Evolutionary conservation across 495 filamentous ascomycete genomes (phyloP), one percentile per base, ranked within the genome.

Genomic region (Jackrogersella minutella): DNA sequence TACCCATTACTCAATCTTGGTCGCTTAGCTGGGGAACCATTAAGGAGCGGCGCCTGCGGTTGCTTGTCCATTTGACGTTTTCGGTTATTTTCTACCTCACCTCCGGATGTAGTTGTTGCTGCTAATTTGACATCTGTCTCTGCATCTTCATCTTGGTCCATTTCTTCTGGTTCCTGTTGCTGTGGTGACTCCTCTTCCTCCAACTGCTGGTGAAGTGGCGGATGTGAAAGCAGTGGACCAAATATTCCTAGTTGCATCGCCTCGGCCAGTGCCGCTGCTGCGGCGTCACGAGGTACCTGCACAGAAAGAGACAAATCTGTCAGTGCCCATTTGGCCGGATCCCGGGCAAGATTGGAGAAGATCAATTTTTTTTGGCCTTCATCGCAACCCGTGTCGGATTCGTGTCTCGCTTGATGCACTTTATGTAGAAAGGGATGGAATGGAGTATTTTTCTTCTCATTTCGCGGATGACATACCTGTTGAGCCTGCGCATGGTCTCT

Each of bases 1-100:
- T 80, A 82, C 76, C 83, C 84, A 78, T 87, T 88, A 74, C 81
- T 85, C 66, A 85, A 76, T 76, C 76, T 84, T 58, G 77, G 78
- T 62, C 82, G 76, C 73, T 85, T 85, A 63, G 79, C 74, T 57
- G 83, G 81, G 49, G 81, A 83, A 40, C 81, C 84, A 75, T 84
- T 83, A 58, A 73, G 60, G 64, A 69, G 62, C 67, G 68, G 51
- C 67, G 73, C 70, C 71, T 73, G 73, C 70, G 74, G 77, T 61
- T 76, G 78, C 72, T 75, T 77, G 70, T 82, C 81, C 47, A 74
- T 72, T 72, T 78, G 74, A 43, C 83, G 82, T 69, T 85, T 84
- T 64, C 81, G 78, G 66, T 73, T 75, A 71, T 77, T 81, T 68
- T 83, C 82, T 31, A 77, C 71, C 68, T 80, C 79, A 72, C 40